These are phyloP conservation scores for Candida gigantensis DNA, from an alignment of 1,139 yeast genomes.

Conservation along the genomic window DNA sequence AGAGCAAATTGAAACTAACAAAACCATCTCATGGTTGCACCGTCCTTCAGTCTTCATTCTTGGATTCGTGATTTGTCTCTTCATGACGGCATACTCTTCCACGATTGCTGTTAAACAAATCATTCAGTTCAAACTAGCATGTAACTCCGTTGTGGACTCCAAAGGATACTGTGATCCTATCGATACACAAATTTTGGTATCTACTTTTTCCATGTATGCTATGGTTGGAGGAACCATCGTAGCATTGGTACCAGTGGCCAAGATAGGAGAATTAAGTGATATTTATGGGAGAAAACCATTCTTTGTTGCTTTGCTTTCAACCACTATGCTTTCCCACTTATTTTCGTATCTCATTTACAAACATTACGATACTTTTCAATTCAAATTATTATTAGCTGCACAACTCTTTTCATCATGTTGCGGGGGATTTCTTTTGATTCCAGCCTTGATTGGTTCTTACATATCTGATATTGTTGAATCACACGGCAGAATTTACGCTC, in stretches of 20 bases:
- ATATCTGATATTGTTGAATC: conserved; percentile 66
- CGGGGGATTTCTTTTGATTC: conserved; percentile 53
- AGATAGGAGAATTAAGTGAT: conserved; percentile 58
- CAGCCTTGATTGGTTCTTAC: conserved; percentile 57
- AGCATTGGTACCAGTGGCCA: conserved; percentile 40
- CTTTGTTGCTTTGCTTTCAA: conserved; percentile 35
- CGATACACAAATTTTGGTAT: conserved; percentile 33
- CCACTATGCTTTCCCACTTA: conserved; percentile 24
- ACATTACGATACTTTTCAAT: conserved; percentile 29
- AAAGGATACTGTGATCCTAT: conserved; percentile 31
- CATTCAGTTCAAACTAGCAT: conserved; percentile 34
- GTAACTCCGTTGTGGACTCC: conserved; percentile 26
- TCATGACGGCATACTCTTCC: conserved; percentile 26
- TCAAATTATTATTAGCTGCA: conserved; percentile 32
- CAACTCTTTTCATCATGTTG: conserved; percentile 46
- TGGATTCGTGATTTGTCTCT: conserved; percentile 25
- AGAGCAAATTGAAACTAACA: conserved; percentile 34
- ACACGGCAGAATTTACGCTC: conserved; percentile 49
- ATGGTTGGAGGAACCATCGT: conserved; percentile 24
- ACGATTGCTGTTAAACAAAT: conserved; percentile 31
- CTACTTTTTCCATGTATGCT: conserved; percentile 29
- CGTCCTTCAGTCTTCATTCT: conserved; percentile 37
- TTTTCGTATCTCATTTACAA: conserved; percentile 30
- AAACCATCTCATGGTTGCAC: conserved; percentile 33
- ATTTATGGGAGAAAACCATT: conserved; percentile 59